A percentile compares a stretch with the other conserved stretches of the same genome.
phyloP scores from a whole-genome alignment of 2,329 filamentous ascomycete species.

The Pseudogymnoascus sp. region DNA sequence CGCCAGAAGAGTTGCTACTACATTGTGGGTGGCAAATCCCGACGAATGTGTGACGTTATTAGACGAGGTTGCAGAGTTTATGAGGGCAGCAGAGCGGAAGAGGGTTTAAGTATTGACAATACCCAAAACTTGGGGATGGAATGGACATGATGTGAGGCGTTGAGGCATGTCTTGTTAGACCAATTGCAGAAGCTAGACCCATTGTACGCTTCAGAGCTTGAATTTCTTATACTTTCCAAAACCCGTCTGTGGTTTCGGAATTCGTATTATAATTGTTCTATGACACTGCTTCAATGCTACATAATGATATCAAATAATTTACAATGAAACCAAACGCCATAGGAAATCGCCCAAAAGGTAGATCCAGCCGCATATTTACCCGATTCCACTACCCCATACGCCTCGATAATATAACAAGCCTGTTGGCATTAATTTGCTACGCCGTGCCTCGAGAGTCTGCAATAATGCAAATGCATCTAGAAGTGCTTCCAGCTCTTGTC shows the following conservation, averaged over 20 bases:
- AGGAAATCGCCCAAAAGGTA: neutral
- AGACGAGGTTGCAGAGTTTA: slow-evolving; percentile 65
- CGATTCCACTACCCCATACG: neutral
- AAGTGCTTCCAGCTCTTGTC: neutral
- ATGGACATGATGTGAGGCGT: neutral
- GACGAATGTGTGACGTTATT: slow-evolving; percentile 82
- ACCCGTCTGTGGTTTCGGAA: neutral
- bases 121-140: neutral
- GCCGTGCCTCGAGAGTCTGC: neutral
- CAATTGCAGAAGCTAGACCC: neutral
- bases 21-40: slow-evolving; percentile 93
- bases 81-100: slow-evolving; percentile 13
- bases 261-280: neutral
- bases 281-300: neutral
- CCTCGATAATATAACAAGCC: neutral
- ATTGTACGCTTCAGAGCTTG: neutral
- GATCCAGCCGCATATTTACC: neutral
- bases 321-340: neutral
- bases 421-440: neutral
- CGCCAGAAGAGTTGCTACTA: slow-evolving; percentile 82
- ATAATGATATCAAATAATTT: neutral
- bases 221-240: neutral
- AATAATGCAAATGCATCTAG: neutral
- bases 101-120: neutral
- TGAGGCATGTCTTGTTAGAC: neutral